phyloP scores from a whole-genome alignment of 2,329 filamentous ascomycete species.

The Ophiostoma fasciatum region DNA sequence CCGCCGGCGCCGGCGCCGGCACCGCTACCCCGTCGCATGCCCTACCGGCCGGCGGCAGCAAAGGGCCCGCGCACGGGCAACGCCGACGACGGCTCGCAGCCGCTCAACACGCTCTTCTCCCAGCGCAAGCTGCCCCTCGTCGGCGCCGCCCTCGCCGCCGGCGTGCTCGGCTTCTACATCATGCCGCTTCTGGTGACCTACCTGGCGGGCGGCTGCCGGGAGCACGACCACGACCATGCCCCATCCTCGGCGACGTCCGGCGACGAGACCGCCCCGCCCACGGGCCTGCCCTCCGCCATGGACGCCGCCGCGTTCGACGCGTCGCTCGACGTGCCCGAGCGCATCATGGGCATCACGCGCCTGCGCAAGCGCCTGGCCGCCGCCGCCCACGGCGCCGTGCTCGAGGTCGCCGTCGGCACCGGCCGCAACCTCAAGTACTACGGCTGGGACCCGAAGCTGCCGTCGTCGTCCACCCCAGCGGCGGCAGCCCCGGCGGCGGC shows the following conservation, averaged over 20 bases:
- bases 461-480: slow-evolving; percentile 10
- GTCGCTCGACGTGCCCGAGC: slow-evolving; percentile 41
- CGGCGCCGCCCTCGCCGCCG: slow-evolving; percentile 12
- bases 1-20: too few species aligned
- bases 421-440: slow-evolving; percentile 47
- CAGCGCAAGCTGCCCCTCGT: slow-evolving; percentile 12
- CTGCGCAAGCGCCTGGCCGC: slow-evolving; percentile 34
- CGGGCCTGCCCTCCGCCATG: slow-evolving; percentile 23
- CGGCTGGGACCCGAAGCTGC: slow-evolving; percentile 29
- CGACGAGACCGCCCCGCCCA: slow-evolving; percentile 4
- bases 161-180: slow-evolving; percentile 12
- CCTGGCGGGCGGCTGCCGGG: slow-evolving; percentile 7
- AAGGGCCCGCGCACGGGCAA: too few species aligned
- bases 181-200: slow-evolving; percentile 11
- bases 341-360: slow-evolving; percentile 37
- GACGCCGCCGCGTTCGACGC: slow-evolving; percentile 41
- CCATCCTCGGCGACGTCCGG: too few species aligned
- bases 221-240: slow-evolving; percentile 4
- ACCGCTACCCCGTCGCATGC: too few species aligned
- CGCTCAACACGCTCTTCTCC: slow-evolving; percentile 15
- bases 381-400: slow-evolving; percentile 38
- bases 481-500: background rate
- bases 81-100: slow-evolving; percentile 1
- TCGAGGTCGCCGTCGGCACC: slow-evolving; percentile 49
- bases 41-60: too few species aligned